Conservation (phyloP, 2,329 filamentous ascomycete species). For the Hypomyces perniciosus region DNA sequence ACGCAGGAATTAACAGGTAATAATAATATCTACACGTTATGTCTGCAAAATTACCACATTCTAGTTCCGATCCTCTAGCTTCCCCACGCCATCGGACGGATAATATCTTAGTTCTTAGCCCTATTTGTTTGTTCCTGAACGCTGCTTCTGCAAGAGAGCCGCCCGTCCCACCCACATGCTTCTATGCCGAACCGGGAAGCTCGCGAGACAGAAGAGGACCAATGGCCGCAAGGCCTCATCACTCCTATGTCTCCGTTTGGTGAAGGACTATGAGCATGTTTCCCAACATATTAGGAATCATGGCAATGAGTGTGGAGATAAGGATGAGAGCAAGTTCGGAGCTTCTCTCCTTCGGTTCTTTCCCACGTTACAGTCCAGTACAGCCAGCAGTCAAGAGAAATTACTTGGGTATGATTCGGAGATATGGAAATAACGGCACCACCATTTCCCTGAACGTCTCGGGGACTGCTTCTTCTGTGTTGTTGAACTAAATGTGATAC, state of each 20-base stretch:
- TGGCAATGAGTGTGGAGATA: not conserved
- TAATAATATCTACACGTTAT: too few relatives aligned
- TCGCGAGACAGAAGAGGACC: not conserved
- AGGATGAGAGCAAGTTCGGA: not conserved
- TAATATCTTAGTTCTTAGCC: not conserved
- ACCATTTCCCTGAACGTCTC: too few relatives aligned
- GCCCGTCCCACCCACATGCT: not conserved
- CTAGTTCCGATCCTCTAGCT: not conserved
- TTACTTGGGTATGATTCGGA: too few relatives aligned
- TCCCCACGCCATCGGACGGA: not conserved
- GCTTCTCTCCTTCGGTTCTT: not conserved
- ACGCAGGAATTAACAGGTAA: too few relatives aligned
- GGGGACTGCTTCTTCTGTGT: too few relatives aligned
- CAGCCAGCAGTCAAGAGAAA: too few relatives aligned
- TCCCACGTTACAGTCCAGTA: not conserved
- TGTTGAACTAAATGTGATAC: too few relatives aligned
- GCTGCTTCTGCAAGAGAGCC: not conserved
- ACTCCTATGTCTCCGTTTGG: conserved; percentile 1
- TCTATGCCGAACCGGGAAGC: conserved; percentile 12
- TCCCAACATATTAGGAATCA: too few relatives aligned
- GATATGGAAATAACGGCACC: too few relatives aligned
- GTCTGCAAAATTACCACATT: not conserved
- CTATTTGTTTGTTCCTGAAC: not conserved
- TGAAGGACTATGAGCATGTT: not conserved
- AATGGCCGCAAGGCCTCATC: not conserved